Evolutionary conservation across 306 rosid species (phyloP).

Genomic region (Quercus gilva): DNA sequence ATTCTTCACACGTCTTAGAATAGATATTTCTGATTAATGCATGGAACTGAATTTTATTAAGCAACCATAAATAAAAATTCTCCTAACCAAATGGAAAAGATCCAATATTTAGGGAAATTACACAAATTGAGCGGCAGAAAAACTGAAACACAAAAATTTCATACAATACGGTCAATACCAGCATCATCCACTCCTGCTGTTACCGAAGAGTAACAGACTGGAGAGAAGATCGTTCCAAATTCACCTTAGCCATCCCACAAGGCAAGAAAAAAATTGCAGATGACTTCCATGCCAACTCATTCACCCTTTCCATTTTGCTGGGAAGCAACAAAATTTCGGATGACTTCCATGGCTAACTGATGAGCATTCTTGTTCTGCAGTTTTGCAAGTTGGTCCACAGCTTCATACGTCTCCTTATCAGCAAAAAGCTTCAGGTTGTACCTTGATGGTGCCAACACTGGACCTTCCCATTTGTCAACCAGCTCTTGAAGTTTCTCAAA

Average conservation of each 20-base stretch:
- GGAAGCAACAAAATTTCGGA: conserved; percentile 80
- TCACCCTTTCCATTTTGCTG: conserved; percentile 78
- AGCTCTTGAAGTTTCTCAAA: conserved; percentile 75
- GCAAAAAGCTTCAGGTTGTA: conserved; percentile 83
- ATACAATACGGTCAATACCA: not conserved
- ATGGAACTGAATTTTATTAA: conserved; percentile 3
- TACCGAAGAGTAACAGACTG: conserved; percentile 47
- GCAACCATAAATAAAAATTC: not conserved
- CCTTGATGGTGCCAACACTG: conserved; percentile 54
- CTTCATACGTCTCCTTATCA: conserved; percentile 82
- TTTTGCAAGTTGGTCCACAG: conserved; percentile 69
- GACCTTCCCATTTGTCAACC: conserved; percentile 92
- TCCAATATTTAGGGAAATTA: conserved; percentile 4
- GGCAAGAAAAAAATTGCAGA: conserved; percentile 9
- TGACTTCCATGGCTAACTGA: conserved; percentile 85
- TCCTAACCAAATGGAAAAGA: not conserved
- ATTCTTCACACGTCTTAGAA: not conserved
- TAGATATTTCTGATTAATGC: not conserved
- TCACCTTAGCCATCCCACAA: conserved; percentile 15
- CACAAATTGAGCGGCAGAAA: conserved; percentile 5
- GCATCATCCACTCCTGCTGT: conserved; percentile 34
- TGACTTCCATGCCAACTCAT: conserved; percentile 29
- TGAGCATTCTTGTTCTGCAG: conserved; percentile 88
- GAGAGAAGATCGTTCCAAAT: conserved; percentile 21
- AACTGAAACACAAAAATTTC: not conserved